phyloP scores from a whole-genome alignment of 441 rosid genomes.

The Erodium moschatum region DNA sequence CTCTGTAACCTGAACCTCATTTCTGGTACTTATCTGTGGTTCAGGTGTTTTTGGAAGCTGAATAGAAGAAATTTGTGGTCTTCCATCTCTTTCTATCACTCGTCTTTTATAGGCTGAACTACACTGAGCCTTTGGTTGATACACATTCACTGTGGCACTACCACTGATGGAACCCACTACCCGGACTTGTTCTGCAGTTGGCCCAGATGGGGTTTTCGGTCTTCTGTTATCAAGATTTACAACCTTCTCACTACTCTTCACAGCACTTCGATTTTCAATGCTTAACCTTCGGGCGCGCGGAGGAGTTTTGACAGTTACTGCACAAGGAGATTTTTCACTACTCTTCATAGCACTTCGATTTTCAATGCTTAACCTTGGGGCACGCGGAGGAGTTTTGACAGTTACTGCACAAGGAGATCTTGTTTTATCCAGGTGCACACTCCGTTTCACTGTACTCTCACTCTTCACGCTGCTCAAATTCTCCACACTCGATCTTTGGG shows the following conservation, averaged over 20 bases:
- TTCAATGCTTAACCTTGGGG: conserved; percentile 54
- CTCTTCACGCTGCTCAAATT: neutral
- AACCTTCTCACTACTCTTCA: conserved; percentile 31
- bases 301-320: conserved; percentile 33
- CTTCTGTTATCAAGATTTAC: conserved; percentile 38
- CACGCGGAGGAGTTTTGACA: conserved; percentile 38
- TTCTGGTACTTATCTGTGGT: conserved; percentile 30
- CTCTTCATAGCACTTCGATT: conserved; percentile 41
- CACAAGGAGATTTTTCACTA: conserved; percentile 14
- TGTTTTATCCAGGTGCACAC: no score
- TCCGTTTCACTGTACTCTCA: neutral
- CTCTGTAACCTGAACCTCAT: conserved; percentile 31
- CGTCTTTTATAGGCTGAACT: conserved; percentile 26
- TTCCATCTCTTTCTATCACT: conserved; percentile 30
- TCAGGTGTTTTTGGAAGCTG: conserved; percentile 53
- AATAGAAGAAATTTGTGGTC: conserved; percentile 38
- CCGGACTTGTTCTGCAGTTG: conserved; percentile 26
- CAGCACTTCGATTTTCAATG: conserved; percentile 47
- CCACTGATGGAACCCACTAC: conserved; percentile 24
- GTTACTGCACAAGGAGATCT: conserved; percentile 16
- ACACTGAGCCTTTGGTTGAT: no score
- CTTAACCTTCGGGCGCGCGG: conserved; percentile 42
- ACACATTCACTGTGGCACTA: conserved; percentile 16
- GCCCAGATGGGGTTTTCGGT: conserved; percentile 30
- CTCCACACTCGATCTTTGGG: neutral